Evolutionary conservation across 2,329 filamentous ascomycete species (phyloP), one percentile per base, ranked within the genome.

Genomic region (Aspergillus hiratsukae): DNA sequence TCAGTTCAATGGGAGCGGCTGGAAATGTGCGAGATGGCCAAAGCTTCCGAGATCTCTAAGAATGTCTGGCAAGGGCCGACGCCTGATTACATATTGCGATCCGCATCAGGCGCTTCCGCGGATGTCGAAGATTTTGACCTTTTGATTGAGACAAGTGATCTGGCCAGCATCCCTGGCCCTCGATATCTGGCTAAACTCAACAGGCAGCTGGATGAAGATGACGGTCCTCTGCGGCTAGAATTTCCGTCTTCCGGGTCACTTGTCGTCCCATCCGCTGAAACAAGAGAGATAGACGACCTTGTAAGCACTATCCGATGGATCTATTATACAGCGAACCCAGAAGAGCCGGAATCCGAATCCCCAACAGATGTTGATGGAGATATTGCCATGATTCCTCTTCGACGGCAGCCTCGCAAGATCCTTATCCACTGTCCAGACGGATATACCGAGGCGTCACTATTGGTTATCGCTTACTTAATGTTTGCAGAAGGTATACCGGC

Each of bases 211-310:
- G 73, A 81, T 48, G 75, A 75, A 41, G 75, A 81, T 48, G 75
- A 75, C 43, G 75, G 77, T 4, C 75, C 83, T 14, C 75, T 86
- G 58, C 78, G 82, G 60, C 76, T 95, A 52, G 89, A 96, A 62
- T 97, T 97, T 59, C 93, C 93, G 1, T 94, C 91, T 0, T 97
- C 93, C 1, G 94, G 94, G n/a, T 95, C 90, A 66, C 89, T 97
- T 54, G 81, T 93, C 66, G 87, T 90, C 2, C 89, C 91, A 2
- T 89, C 88, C 0, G 95, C 89, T 83, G 90, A 88, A 1, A 89
- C 92, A 58, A 79, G 82, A 8, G 93, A 97, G 72, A 85, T 90
- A 1, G 91, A 96, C 68, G 89, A 87, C 27, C 86, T 97, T 45
- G 78, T 97, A 45, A 88, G 91, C 55, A 93, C 88, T 6, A 93